Conservation (phyloP, 352 stramenopile genomes). For the Saprolegnia parasitica region DNA sequence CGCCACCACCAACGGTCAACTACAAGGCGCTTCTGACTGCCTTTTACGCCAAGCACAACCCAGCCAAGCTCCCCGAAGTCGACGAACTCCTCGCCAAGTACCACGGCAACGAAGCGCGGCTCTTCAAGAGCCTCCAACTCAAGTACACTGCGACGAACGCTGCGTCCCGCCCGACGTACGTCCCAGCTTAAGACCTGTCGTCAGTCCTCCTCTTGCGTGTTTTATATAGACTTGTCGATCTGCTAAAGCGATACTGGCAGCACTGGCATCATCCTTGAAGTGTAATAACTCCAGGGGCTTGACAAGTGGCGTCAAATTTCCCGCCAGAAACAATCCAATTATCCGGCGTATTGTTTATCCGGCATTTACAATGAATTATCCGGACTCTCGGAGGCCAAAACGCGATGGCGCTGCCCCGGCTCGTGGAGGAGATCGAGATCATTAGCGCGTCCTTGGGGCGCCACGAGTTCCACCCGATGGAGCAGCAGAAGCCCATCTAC, state of each 20-base stretch:
- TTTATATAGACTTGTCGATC: no score
- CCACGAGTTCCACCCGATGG: slow-evolving; percentile 9
- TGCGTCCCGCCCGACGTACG: no score
- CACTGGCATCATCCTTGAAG: no score
- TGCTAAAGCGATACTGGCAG: no score
- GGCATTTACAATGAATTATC: background rate
- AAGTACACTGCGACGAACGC: slow-evolving; percentile 43
- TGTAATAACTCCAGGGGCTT: no score
- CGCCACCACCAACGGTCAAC: background rate
- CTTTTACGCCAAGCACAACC: slow-evolving; percentile 92
- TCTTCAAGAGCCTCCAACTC: slow-evolving; percentile 60
- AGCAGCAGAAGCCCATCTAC: background rate
- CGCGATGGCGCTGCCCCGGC: background rate
- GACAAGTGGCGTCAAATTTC: no score
- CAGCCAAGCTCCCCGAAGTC: slow-evolving; percentile 78
- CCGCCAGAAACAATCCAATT: background rate
- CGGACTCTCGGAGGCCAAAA: background rate
- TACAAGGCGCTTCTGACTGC: slow-evolving; percentile 45
- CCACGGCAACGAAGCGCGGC: slow-evolving; percentile 73
- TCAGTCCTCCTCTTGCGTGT: no score
- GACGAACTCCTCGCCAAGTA: slow-evolving; percentile 88
- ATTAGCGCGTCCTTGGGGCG: slow-evolving; percentile 2
- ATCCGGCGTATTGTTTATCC: background rate
- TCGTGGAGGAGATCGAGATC: slow-evolving; percentile 6
- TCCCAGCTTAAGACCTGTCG: no score